Evolutionary conservation across 1,284 basidiomycete genomes (phyloP).

Genomic region (Taiwanofungus camphoratus): DNA sequence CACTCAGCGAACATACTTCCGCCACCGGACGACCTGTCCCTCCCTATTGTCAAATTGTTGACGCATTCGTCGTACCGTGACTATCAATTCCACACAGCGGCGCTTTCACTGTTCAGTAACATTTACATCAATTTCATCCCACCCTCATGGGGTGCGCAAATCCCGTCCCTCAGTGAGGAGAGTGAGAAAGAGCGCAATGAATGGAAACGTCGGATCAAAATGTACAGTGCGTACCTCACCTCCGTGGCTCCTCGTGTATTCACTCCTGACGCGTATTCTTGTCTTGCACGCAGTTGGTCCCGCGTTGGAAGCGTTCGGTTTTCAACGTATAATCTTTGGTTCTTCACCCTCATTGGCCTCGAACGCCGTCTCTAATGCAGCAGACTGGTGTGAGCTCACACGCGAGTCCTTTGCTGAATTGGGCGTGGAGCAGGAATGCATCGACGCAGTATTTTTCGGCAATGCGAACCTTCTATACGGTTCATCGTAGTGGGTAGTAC

Average conservation of each 20-base stretch:
- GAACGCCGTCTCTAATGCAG: slow-evolving; percentile 40
- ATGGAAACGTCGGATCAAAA: slow-evolving; percentile 80
- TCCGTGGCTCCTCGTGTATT: background rate
- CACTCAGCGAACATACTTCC: slow-evolving; percentile 76
- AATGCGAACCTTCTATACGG: slow-evolving; percentile 67
- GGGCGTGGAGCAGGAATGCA: slow-evolving; percentile 70
- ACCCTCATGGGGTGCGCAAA: slow-evolving; percentile 65
- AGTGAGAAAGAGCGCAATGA: slow-evolving; percentile 58
- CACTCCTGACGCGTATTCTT: slow-evolving; percentile 10
- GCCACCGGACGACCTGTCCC: slow-evolving; percentile 69
- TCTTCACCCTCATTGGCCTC: slow-evolving; percentile 41
- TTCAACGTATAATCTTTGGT: slow-evolving; percentile 52
- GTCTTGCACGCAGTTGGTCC: slow-evolving; percentile 59
- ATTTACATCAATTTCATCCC: slow-evolving; percentile 77
- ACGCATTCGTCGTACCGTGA: slow-evolving; percentile 67
- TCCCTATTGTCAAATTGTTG: slow-evolving; percentile 73
- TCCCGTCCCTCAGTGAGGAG: slow-evolving; percentile 43
- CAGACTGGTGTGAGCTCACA: slow-evolving; percentile 79
- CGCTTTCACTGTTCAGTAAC: slow-evolving; percentile 72
- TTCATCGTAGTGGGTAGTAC: slow-evolving; percentile 9
- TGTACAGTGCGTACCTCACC: slow-evolving; percentile 67
- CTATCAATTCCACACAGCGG: slow-evolving; percentile 70
- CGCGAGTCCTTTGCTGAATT: slow-evolving; percentile 79
- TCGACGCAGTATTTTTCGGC: slow-evolving; percentile 66
- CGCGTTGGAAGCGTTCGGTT: slow-evolving; percentile 62